Conservation (phyloP, 257 asterid genomes). For the Solanum virginianum region DNA sequence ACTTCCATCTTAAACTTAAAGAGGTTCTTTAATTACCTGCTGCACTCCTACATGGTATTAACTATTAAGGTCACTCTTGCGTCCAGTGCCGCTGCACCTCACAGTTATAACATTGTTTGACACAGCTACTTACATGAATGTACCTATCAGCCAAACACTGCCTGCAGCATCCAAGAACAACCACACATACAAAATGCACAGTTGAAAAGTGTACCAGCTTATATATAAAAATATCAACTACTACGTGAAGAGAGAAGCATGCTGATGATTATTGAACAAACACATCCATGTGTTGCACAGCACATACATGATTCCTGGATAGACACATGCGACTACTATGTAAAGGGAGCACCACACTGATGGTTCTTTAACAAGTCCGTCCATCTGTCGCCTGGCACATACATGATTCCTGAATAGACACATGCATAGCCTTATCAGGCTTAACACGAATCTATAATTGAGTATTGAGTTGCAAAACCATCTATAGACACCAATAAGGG, state of each 20-base stretch:
- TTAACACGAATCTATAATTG: not conserved
- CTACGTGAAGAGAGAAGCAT: not conserved
- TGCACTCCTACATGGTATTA: not conserved
- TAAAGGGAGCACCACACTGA: not conserved
- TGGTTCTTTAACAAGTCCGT: not conserved
- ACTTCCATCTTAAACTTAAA: not conserved
- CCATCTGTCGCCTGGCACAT: not conserved
- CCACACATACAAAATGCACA: not conserved
- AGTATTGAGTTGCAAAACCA: not conserved
- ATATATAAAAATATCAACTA: too few relatives aligned
- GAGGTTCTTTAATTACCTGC: not conserved
- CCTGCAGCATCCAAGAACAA: not conserved
- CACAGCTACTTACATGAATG: not conserved
- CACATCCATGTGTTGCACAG: not conserved
- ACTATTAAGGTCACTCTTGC: not conserved
- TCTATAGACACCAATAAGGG: not conserved
- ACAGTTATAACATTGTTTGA: not conserved
- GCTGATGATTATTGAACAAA: not conserved
- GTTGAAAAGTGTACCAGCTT: not conserved
- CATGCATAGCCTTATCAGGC: not conserved
- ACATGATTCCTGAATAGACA: not conserved
- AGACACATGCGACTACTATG: not conserved
- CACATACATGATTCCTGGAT: not conserved
- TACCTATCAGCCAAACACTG: not conserved
- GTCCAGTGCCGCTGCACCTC: not conserved